Evolutionary conservation across 2,329 filamentous ascomycete species (phyloP).

Genomic region (Ascochyta pisi): DNA sequence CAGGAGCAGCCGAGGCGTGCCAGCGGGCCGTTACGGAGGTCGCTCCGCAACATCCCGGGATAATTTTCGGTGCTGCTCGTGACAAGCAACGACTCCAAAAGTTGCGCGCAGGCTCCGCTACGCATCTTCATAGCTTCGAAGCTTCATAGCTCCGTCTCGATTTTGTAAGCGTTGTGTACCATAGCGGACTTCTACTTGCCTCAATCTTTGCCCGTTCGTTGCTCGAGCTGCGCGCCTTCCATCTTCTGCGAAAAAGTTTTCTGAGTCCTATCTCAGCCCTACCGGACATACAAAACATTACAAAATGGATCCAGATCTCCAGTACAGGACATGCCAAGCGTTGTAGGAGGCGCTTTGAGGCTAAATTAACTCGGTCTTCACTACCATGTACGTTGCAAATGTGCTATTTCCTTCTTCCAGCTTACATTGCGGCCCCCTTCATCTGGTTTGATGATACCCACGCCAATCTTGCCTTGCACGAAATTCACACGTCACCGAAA

Average conservation of each 20-base stretch:
- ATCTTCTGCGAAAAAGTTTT: slow-evolving; percentile 7
- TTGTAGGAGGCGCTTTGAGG: slow-evolving; percentile 17
- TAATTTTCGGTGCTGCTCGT: slow-evolving; percentile 16
- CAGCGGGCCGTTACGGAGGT: slow-evolving; percentile 11
- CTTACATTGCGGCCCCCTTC: not conserved
- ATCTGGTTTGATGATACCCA: not conserved
- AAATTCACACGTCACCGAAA: not conserved
- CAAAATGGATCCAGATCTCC: slow-evolving; percentile 31
- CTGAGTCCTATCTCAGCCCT: slow-evolving; percentile 9
- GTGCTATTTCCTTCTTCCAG: slow-evolving; percentile 1
- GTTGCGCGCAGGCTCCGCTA: slow-evolving; percentile 9
- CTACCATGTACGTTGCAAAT: slow-evolving; percentile 24
- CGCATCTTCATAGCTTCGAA: slow-evolving; percentile 7
- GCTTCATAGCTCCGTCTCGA: slow-evolving; percentile 3
- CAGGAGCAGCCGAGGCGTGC: slow-evolving; percentile 7
- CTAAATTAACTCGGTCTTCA: slow-evolving; percentile 9
- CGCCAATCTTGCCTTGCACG: not conserved
- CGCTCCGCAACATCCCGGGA: slow-evolving; percentile 15
- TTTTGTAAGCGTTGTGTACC: not conserved
- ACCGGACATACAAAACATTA: not conserved
- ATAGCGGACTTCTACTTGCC: not conserved
- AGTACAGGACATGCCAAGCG: slow-evolving; percentile 22
- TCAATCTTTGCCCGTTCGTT: not conserved
- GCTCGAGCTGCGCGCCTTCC: slow-evolving; percentile 1
- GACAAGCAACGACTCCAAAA: slow-evolving; percentile 8